These are phyloP conservation scores for Lecanicillium sp. DNA, from an alignment of 2,329 filamentous ascomycete genomes.

Conservation along the genomic window DNA sequence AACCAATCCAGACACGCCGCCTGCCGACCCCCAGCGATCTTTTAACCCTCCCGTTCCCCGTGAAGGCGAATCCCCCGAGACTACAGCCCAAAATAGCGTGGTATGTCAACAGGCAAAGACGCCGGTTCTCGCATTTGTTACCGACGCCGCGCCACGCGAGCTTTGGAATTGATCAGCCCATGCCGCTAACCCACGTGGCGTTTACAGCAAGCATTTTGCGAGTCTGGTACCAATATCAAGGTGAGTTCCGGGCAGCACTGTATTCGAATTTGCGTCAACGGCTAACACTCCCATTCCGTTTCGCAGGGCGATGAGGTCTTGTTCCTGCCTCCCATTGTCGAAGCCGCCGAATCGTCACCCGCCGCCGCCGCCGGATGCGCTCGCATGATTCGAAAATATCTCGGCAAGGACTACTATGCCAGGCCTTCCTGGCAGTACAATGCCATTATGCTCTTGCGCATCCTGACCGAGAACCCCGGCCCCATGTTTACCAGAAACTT, in stretches of 20 bases:
- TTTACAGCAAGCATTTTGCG: conserved; percentile 68
- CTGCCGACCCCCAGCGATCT: background rate
- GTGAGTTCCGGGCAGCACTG: conserved; percentile 31
- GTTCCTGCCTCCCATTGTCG: conserved; percentile 87
- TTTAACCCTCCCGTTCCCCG: conserved; percentile 8
- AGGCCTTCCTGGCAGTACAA: conserved; percentile 80
- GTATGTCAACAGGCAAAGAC: too few relatives aligned
- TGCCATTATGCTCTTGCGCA: conserved; percentile 88
- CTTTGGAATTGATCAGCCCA: too few relatives aligned
- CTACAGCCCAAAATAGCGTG: conserved; percentile 55
- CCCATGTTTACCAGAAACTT: conserved; percentile 84
- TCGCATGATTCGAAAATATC: conserved; percentile 69
- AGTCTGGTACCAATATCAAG: conserved; percentile 55
- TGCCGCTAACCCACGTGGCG: background rate
- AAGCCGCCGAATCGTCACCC: conserved; percentile 87
- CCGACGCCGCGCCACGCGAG: conserved; percentile 6
- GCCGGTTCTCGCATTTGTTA: too few relatives aligned
- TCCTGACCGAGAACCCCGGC: conserved; percentile 86
- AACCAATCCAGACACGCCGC: background rate
- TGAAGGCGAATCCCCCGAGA: conserved; percentile 54
- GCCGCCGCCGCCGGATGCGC: conserved; percentile 74
- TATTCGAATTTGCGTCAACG: background rate
- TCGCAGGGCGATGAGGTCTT: conserved; percentile 77
- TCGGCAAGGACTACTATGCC: conserved; percentile 61
- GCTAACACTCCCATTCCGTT: background rate